These are phyloP conservation scores for Rhodofomes roseus DNA, from an alignment of 1,284 basidiomycete species.

Conservation along the genomic window DNA sequence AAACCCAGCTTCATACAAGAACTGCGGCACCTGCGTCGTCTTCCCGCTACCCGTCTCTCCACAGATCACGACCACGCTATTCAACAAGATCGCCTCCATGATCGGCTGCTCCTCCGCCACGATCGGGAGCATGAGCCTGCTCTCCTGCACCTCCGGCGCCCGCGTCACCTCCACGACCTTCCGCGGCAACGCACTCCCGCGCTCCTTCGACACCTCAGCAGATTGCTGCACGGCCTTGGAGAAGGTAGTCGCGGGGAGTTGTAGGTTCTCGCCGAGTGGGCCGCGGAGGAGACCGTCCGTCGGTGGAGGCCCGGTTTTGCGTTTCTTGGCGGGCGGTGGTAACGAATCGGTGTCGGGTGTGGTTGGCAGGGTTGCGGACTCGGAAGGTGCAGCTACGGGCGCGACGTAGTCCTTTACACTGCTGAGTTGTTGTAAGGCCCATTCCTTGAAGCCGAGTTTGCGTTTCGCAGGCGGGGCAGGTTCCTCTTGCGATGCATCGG, in stretches of 20 bases:
- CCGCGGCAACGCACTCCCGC: conserved; percentile 13
- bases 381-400: conserved; percentile 19
- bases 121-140: conserved; percentile 83
- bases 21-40: conserved; percentile 97
- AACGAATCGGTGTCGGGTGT: conserved; percentile 13
- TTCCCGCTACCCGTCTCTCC: conserved; percentile 96
- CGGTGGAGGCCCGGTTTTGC: conserved; percentile 31
- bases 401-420: conserved; percentile 50
- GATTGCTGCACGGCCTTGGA: conserved; percentile 45
- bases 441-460: conserved; percentile 74
- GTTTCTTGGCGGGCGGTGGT: conserved; percentile 38
- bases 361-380: neutral
- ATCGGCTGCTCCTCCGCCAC: conserved; percentile 93
- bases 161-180: conserved; percentile 67
- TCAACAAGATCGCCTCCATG: conserved; percentile 86
- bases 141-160: conserved; percentile 71
- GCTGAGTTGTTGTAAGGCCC: conserved; percentile 77
- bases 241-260: conserved; percentile 60
- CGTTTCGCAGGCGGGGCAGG: conserved; percentile 18
- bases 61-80: conserved; percentile 75
- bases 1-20: conserved; percentile 93
- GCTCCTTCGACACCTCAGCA: conserved; percentile 17
- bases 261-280: conserved; percentile 64
- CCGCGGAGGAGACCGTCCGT: conserved; percentile 48
- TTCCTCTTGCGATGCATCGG: neutral